Evolutionary conservation across 1,139 yeast species (phyloP).

Genomic region (Lodderomyces jiufengensis): DNA sequence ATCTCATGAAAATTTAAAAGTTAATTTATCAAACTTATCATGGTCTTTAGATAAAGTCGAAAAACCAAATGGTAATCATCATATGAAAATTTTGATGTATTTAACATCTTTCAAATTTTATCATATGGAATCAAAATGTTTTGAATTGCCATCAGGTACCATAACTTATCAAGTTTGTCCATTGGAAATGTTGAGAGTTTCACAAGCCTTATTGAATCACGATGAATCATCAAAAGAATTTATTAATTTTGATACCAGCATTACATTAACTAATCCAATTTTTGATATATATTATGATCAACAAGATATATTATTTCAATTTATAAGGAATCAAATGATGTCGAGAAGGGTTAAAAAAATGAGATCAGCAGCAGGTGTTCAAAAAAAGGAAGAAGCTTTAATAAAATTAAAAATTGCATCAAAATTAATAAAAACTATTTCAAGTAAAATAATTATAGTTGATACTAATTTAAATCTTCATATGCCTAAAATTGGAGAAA

Average conservation of each 20-base stretch:
- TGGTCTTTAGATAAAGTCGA: slow-evolving; percentile 16
- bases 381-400: slow-evolving; percentile 10
- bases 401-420: slow-evolving; percentile 10
- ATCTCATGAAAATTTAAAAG: slow-evolving; percentile 16
- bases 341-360: slow-evolving; percentile 10
- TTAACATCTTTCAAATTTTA: slow-evolving; percentile 27
- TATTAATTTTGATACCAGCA: slow-evolving; percentile 19
- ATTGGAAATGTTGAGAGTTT: slow-evolving; percentile 14
- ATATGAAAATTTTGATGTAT: slow-evolving; percentile 13
- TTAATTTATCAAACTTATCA: slow-evolving; percentile 22
- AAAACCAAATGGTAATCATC: slow-evolving; percentile 5
- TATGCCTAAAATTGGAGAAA: slow-evolving; percentile 26
- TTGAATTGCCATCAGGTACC: slow-evolving; percentile 39
- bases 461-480: slow-evolving; percentile 31
- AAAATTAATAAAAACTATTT: slow-evolving; percentile 17
- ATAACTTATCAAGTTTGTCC: slow-evolving; percentile 22
- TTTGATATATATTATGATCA: slow-evolving; percentile 42
- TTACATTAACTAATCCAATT: slow-evolving; percentile 30
- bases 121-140: slow-evolving; percentile 29
- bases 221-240: slow-evolving; percentile 7
- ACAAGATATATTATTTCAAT: slow-evolving; percentile 16
- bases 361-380: slow-evolving; percentile 13
- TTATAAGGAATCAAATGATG: slow-evolving; percentile 11
- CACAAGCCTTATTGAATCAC: slow-evolving; percentile 13
- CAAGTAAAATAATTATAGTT: slow-evolving; percentile 29